Base-by-base conservation (phyloP, 164 flowering plant genomes). In the Cinnamomum micranthum region DNA sequence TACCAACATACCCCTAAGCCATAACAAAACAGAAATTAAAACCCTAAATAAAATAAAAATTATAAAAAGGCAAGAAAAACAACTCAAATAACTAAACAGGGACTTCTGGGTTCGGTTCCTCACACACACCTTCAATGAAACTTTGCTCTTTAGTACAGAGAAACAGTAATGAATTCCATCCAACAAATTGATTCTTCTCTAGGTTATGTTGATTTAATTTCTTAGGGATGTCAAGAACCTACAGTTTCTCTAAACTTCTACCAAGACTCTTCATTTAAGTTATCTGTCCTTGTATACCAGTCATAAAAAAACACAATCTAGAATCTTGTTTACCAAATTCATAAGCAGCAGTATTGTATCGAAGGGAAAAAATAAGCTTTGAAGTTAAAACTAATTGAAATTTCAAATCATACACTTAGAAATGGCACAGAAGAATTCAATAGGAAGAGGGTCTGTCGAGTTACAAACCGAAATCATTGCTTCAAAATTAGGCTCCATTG, bases 401-500 rank as follows among this genome's bases (percentile, higher is more conserved):
- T 25, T 12, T 64, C 17, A 24, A 23, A 64, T 64, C 12, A 25
- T n/a, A 20, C 23, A 69, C 22, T 15, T 35, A 69, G 10, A 69
- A 41, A 23, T 47, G 22, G 52, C 5, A 41, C 7, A 47, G 19
- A 69, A 69, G 2, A 63, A 2, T 47, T 31, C 23, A 63, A 6
- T 17, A 24, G 69, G 64, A 73, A 31, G 33, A 27, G 41, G 14
- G 4, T 25, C 20, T 20, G 20, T 25, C 20, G 7, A 12, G 20
- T 31, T 47, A 73, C 72, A 58, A 23, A 95, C 99, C 74, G 97
- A 71, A 70, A 87, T 92, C 98, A 95, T 91, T 65, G 97, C 97
- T 85, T 95, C 98, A 83, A 59, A 91, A 77, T 71, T 75, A 65
- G 99, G 99, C 74, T 79, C 89, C 97, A 95, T 86, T 6, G 99